Evolutionary conservation across 164 flowering plant species (phyloP), one percentile per base, ranked within the genome.

Genomic region (Magnolia changhungtana): DNA sequence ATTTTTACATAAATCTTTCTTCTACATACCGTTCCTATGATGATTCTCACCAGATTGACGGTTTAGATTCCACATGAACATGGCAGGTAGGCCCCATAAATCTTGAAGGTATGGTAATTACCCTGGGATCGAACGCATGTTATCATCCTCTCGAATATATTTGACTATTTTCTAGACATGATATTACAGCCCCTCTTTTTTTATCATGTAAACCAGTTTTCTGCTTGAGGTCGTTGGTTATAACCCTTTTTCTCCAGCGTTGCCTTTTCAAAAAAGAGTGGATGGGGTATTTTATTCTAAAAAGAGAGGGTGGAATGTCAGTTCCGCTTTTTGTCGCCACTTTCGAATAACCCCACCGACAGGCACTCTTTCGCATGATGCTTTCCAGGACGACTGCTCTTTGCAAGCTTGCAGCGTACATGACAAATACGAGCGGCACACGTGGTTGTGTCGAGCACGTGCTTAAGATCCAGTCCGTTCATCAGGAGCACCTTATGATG

Each of bases 291-390:
- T 16, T 55, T 55, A 55, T 16, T 11, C 61, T 3, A 55, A 55
- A 55, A 55, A 16, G 61, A 8, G 61, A 3, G 61, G 61, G 13
- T 55, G 61, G 61, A 55, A 55, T 55, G 13, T 55, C 61, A 55
- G 61, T 16, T 55, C 61, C 61, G 16, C 27, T 45, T 63, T 65
- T 67, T 20, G 50, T n/a, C 21, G 29, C 67, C 69, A 76, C 81
- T 84, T 67, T 77, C 75, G 73, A 77, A 80, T 79, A 79, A 75
- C 78, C 71, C 75, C 79, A 67, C 86, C 85, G 86, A 86, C 85
- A 82, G 50, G 81, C 79, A 67, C 72, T n/a, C 74, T 78, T 83
- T 77, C 75, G 76, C 58, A 55, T 65, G 51, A 74, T 66, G 69
- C 21, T 74, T 27, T 66, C 49, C 20, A 37, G 45, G 45, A 3